Evolutionary conservation across 305 asterid genomes (phyloP).

Genomic region (Coffea humblotiana): DNA sequence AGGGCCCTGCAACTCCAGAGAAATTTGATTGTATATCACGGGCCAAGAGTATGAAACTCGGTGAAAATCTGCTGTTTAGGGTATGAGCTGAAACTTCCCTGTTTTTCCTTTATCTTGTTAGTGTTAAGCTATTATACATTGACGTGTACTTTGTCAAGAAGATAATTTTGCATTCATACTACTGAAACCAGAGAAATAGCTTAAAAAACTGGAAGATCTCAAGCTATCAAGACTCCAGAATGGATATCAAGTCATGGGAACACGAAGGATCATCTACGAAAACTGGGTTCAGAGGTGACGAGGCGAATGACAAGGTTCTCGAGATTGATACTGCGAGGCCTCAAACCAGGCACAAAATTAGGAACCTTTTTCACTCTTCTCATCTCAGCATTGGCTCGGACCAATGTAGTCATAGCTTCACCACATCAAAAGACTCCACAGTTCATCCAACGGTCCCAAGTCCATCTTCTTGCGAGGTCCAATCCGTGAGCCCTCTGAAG

Average conservation of each 20-base stretch:
- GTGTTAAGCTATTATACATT: neutral
- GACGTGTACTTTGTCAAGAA: neutral
- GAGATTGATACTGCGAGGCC: slow-evolving; percentile 54
- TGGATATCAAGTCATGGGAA: slow-evolving; percentile 34
- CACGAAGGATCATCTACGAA: slow-evolving; percentile 26
- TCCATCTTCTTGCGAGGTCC: slow-evolving; percentile 57
- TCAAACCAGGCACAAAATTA: slow-evolving; percentile 25
- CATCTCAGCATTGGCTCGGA: slow-evolving; percentile 58
- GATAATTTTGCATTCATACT: neutral
- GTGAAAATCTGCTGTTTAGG: slow-evolving; percentile 42
- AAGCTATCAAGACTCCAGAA: slow-evolving; percentile 29
- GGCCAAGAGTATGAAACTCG: slow-evolving; percentile 47
- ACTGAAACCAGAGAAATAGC: slow-evolving; percentile 48
- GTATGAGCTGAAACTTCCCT: slow-evolving; percentile 25
- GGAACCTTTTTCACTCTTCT: slow-evolving; percentile 56
- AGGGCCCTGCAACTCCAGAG: slow-evolving; percentile 90
- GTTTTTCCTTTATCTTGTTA: neutral
- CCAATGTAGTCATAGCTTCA: slow-evolving; percentile 54
- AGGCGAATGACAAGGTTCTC: slow-evolving; percentile 51
- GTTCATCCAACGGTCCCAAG: slow-evolving; percentile 46
- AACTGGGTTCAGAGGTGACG: slow-evolving; percentile 33
- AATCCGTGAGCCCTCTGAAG: slow-evolving; percentile 46
- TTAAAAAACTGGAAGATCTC: slow-evolving; percentile 33
- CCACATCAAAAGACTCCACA: slow-evolving; percentile 59
- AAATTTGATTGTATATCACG: slow-evolving; percentile 45